Percentiles rank a stretch among this genome's conserved stretches.
These are phyloP conservation scores for Albatrellus sp. DNA, from an alignment of 1,284 basidiomycete species.

Conservation along the genomic window DNA sequence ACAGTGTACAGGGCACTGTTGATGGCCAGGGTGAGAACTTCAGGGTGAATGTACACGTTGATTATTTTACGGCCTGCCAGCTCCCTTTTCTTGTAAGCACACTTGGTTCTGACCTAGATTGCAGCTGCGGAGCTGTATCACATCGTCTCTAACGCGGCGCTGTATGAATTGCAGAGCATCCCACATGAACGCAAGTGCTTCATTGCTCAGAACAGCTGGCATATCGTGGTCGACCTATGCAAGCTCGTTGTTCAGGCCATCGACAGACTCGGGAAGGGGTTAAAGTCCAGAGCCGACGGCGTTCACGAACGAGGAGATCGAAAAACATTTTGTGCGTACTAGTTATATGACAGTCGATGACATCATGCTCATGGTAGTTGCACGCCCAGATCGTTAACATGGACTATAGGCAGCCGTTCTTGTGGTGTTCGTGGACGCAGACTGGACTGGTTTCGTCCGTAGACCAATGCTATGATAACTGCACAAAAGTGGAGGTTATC, in stretches of 20 bases:
- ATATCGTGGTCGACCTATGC: constrained; percentile 21
- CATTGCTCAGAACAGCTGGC: constrained; percentile 36
- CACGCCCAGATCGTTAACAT: constrained; percentile 28
- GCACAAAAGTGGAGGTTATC: too few species aligned
- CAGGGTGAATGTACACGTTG: constrained; percentile 33
- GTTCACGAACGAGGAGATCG: constrained; percentile 27
- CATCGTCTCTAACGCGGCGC: constrained; percentile 26
- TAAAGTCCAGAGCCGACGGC: constrained; percentile 25
- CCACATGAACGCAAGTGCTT: constrained; percentile 37
- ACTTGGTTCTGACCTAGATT: neutral
- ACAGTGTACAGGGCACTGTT: constrained; percentile 28
- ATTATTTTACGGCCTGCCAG: constrained; percentile 23
- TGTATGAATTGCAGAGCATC: constrained; percentile 13
- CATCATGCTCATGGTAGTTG: neutral
- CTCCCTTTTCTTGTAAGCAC: neutral
- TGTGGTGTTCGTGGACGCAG: constrained; percentile 33
- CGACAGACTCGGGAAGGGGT: constrained; percentile 22
- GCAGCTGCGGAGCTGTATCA: constrained; percentile 29
- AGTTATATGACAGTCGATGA: neutral
- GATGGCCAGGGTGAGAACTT: constrained; percentile 32
- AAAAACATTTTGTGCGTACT: constrained; percentile 19
- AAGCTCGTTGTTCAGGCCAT: constrained; percentile 20
- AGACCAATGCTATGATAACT: constrained; percentile 22
- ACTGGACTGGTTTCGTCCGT: constrained; percentile 42
- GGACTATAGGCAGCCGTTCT: constrained; percentile 43